Conservation (phyloP, 441 rosid genomes). For the Mallotus repandus region DNA sequence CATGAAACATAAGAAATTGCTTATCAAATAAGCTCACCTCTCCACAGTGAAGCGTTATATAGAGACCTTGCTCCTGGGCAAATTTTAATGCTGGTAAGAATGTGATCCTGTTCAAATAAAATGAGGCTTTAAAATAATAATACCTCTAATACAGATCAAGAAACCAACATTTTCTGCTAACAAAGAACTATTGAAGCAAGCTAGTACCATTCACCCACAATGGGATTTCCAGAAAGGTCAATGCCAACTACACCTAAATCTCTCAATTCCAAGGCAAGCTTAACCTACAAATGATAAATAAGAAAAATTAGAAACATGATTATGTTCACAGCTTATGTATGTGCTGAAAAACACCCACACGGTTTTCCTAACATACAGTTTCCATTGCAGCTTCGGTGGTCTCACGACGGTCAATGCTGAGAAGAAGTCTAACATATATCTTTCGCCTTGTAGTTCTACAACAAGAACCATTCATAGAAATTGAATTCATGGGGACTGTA, state of each 20-base stretch:
- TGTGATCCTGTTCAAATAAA: constrained; percentile 54
- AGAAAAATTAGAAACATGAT: constrained; percentile 13
- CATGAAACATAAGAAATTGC: constrained; percentile 9
- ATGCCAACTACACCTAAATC: constrained; percentile 79
- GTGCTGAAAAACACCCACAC: background rate
- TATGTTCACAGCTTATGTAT: background rate
- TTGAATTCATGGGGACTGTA: constrained; percentile 20
- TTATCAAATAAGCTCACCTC: constrained; percentile 58
- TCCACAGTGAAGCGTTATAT: constrained; percentile 90
- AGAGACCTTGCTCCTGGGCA: constrained; percentile 74
- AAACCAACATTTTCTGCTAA: background rate
- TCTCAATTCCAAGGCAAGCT: constrained; percentile 86
- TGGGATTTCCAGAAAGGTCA: constrained; percentile 95
- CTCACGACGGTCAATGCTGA: constrained; percentile 96
- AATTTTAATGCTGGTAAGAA: constrained; percentile 77
- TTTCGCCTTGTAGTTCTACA: constrained; percentile 51
- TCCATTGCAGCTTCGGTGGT: constrained; percentile 85
- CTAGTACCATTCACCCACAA: constrained; percentile 76
- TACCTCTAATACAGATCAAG: too few species aligned
- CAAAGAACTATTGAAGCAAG: constrained; percentile 15
- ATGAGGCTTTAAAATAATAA: constrained; percentile 12
- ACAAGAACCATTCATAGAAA: constrained; percentile 25
- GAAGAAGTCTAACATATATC: constrained; percentile 89
- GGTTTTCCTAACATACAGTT: constrained; percentile 56
- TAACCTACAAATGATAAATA: constrained; percentile 47